Conservation (phyloP, 441 rosid genomes). For the Euphorbia schlechtendalii region DNA sequence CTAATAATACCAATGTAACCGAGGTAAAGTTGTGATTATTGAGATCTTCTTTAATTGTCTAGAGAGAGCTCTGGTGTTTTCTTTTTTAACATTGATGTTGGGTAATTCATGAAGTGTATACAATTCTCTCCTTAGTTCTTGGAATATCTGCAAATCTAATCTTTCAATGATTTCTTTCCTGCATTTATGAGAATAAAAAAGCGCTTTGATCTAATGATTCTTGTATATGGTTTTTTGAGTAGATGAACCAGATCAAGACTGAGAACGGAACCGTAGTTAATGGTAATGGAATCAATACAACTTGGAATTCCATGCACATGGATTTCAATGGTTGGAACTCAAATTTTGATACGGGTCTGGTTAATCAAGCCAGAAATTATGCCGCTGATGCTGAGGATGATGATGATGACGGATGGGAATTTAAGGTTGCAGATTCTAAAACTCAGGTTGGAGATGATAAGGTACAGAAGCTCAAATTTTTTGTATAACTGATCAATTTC, state of each 20-base stretch:
- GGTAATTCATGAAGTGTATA: neutral
- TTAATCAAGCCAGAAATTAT: conserved; percentile 15
- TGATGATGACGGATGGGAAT: conserved; percentile 20
- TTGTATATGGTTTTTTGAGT: neutral
- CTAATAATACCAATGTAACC: neutral
- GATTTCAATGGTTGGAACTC: conserved; percentile 23
- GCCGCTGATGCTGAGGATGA: conserved; percentile 7
- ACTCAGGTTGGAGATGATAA: conserved; percentile 8
- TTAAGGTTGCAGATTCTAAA: conserved; percentile 16
- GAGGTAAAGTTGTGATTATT: conserved; percentile 17
- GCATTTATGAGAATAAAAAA: neutral
- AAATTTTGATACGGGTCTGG: conserved; percentile 14
- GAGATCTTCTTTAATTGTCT: neutral
- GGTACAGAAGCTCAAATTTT: neutral
- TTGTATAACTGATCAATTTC: neutral
- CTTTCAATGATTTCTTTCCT: neutral
- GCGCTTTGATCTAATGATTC: conserved; percentile 1
- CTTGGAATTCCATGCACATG: conserved; percentile 31
- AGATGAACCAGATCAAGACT: conserved; percentile 14
- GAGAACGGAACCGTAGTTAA: conserved; percentile 13
- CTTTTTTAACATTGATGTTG: neutral
- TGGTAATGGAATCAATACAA: conserved; percentile 18
- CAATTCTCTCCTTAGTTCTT: neutral
- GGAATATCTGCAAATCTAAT: neutral
- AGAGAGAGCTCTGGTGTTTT: neutral